A percentile compares a stretch with the other conserved stretches of the same genome.
These are phyloP conservation scores for Phytophthora capsici DNA, from an alignment of 352 stramenopile genomes.

Conservation along the genomic window DNA sequence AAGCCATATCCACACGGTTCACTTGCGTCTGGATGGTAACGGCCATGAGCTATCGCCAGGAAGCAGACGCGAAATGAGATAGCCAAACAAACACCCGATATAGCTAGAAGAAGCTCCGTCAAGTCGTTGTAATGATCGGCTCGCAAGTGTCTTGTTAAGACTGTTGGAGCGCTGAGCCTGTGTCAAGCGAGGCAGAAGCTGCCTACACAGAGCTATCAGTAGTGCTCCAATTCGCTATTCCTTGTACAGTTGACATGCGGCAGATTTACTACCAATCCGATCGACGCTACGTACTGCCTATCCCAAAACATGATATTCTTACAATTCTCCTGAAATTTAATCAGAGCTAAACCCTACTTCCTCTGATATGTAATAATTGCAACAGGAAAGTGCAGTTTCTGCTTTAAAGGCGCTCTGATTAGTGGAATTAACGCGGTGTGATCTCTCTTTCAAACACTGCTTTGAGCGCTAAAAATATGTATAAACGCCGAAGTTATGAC, in stretches of 20 bases:
- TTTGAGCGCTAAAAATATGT: too few relatives aligned
- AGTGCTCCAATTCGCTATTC: constrained; percentile 6
- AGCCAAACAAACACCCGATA: not conserved
- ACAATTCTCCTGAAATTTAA: too few relatives aligned
- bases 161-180: not conserved
- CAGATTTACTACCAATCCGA: constrained; percentile 9
- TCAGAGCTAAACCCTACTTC: too few relatives aligned
- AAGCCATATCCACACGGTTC: constrained; percentile 28
- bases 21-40: constrained; percentile 42
- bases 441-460: too few relatives aligned
- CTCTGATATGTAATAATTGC: too few relatives aligned
- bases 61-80: not conserved
- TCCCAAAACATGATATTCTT: too few relatives aligned
- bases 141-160: constrained; percentile 1
- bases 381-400: too few relatives aligned
- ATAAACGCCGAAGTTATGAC: too few relatives aligned
- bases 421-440: too few relatives aligned
- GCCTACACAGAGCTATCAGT: not conserved
- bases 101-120: not conserved
- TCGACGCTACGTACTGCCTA: too few relatives aligned
- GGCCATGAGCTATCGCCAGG: constrained; percentile 25
- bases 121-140: not conserved
- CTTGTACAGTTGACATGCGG: constrained; percentile 1
- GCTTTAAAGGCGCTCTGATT: too few relatives aligned
- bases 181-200: not conserved